These are phyloP conservation scores for Emmonsiellopsis sp. DNA, from an alignment of 2,329 filamentous ascomycete species.

Conservation along the genomic window DNA sequence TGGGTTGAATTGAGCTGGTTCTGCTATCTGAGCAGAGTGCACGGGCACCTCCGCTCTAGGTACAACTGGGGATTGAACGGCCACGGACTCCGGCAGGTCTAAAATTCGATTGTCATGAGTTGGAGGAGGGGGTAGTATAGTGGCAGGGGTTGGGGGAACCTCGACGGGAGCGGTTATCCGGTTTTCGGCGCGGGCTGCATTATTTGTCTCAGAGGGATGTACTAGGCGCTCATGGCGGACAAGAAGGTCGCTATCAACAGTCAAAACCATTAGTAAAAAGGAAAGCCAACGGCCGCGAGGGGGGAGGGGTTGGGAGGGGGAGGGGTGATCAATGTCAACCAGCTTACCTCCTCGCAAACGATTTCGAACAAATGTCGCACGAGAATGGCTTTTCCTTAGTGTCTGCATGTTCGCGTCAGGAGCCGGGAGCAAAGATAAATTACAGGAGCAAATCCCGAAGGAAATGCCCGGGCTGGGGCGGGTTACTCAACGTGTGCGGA, in stretches of 20 bases:
- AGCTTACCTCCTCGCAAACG: conserved; percentile 38
- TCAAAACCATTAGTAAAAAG: conserved; percentile 8
- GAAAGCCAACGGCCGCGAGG: background rate
- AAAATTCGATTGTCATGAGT: conserved; percentile 35
- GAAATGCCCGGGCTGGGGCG: conserved; percentile 6
- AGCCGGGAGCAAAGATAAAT: conserved; percentile 1
- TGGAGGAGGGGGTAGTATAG: conserved; percentile 27
- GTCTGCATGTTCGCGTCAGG: conserved; percentile 27
- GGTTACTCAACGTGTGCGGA: conserved; percentile 41
- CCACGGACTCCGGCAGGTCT: conserved; percentile 36
- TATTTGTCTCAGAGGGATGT: conserved; percentile 32
- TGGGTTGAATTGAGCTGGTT: conserved; percentile 39
- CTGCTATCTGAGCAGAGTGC: conserved; percentile 31
- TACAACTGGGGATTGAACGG: conserved; percentile 28
- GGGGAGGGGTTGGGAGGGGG: background rate
- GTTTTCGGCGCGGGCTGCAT: conserved; percentile 28
- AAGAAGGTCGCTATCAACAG: conserved; percentile 33
- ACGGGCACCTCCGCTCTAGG: conserved; percentile 28
- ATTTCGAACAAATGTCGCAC: conserved; percentile 42
- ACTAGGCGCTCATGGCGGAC: conserved; percentile 43
- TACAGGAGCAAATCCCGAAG: conserved; percentile 2
- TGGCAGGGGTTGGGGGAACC: conserved; percentile 25
- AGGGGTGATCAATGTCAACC: no score
- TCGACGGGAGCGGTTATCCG: conserved; percentile 22
- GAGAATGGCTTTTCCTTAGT: conserved; percentile 44